A percentile compares a stretch with the other conserved stretches of the same genome.
phyloP scores from a whole-genome alignment of 2,329 filamentous ascomycete genomes.

The Aspergillus pseudoviridinutans region DNA sequence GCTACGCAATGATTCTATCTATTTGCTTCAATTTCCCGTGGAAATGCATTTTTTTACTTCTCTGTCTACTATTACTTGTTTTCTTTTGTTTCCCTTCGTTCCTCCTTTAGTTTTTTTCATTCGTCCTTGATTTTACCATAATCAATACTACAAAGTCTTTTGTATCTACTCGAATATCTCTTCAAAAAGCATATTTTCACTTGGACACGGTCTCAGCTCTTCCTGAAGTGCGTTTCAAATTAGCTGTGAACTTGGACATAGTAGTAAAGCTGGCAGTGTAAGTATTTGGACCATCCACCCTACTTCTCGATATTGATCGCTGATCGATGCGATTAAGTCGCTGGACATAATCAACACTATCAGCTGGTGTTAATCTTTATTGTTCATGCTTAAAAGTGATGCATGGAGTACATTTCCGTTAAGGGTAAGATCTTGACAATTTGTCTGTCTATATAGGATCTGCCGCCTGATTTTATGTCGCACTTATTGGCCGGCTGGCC shows the following conservation, averaged over 20 bases:
- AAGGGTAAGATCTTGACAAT: too few relatives aligned
- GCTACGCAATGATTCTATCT: background rate
- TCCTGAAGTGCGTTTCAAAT: background rate
- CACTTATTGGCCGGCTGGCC: background rate
- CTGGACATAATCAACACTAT: background rate
- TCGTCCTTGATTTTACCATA: background rate
- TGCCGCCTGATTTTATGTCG: rapidly evolving
- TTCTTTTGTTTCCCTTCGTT: background rate
- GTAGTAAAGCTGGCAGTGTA: background rate
- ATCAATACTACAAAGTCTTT: background rate
- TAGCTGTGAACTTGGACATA: background rate
- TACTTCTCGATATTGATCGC: background rate
- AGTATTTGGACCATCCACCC: background rate
- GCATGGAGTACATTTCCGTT: too few relatives aligned
- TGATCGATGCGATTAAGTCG: background rate
- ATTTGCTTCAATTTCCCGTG: background rate
- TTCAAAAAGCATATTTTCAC: background rate
- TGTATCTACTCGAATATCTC: background rate
- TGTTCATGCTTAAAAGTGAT: background rate
- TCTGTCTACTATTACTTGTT: background rate
- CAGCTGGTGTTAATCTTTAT: background rate
- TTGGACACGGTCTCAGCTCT: background rate
- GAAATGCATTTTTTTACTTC: background rate
- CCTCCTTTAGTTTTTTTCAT: background rate
- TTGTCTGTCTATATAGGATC: too few relatives aligned